Percentiles rank a stretch among this genome's conserved stretches.
Conservation (phyloP, 345 rosid species). For the Lepidium sativum region DNA sequence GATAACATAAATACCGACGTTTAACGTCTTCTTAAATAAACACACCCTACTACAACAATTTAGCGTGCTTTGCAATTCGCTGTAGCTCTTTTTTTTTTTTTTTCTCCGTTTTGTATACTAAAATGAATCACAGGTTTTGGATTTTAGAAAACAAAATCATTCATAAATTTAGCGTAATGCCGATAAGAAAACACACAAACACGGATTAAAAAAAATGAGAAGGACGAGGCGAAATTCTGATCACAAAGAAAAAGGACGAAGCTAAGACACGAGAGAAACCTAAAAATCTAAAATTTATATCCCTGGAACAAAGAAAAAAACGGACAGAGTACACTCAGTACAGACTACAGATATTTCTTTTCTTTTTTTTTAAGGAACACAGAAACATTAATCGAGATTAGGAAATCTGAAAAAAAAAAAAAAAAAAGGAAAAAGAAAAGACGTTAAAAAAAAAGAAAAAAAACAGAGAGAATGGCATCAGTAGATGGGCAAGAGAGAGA, state of each 20-base stretch:
- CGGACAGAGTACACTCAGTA: not conserved
- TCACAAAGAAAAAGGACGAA: not conserved
- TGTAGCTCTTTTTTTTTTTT: not conserved
- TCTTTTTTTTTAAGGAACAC: not conserved
- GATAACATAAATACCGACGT: not conserved
- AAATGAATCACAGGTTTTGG: not conserved
- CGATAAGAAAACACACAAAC: not conserved
- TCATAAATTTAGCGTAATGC: not conserved
- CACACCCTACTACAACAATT: not conserved
- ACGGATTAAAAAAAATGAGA: not conserved
- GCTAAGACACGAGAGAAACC: constrained; percentile 2
- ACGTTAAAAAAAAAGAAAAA: too few species aligned
- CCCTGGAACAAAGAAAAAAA: not conserved
- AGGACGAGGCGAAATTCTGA: not conserved
- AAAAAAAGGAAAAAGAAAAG: too few species aligned
- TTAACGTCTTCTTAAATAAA: not conserved
- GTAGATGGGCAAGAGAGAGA: not conserved
- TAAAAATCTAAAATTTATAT: constrained; percentile 14
- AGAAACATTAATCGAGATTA: not conserved
- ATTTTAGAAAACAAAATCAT: not conserved
- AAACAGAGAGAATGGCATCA: not conserved
- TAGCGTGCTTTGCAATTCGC: not conserved
- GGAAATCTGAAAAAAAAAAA: not conserved
- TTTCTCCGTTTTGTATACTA: not conserved
- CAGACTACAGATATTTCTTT: not conserved